Percentiles rank a stretch among this genome's conserved stretches.
phyloP scores from a whole-genome alignment of 129 eudicot genomes.

The Flaveria linearis region DNA sequence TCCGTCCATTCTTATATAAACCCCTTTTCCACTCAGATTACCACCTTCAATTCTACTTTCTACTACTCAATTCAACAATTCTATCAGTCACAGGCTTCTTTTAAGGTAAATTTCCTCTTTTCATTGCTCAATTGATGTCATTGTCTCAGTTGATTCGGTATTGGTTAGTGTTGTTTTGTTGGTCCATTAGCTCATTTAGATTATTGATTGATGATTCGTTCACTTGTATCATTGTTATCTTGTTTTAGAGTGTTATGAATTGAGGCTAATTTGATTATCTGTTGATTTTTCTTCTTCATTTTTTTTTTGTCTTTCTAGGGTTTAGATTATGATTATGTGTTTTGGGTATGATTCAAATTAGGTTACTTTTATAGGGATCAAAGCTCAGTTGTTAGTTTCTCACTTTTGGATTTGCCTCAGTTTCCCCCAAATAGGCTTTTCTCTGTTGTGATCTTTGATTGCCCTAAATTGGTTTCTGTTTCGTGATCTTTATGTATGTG shows the following conservation, averaged over 20 bases:
- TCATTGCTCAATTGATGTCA: not conserved
- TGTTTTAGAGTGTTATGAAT: not conserved
- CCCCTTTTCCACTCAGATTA: not conserved
- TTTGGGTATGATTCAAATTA: not conserved
- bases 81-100: constrained; percentile 10
- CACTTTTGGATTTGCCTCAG: not conserved
- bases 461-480: constrained; percentile 9
- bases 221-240: not conserved
- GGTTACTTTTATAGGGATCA: constrained; percentile 5
- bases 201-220: constrained; percentile 6
- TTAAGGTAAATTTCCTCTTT: constrained; percentile 24
- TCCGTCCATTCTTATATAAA: not conserved
- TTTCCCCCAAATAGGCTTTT: not conserved
- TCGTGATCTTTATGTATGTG: not conserved
- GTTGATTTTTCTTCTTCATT: constrained; percentile 16
- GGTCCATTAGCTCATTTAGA: constrained; percentile 17
- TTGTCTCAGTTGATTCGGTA: not conserved
- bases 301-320: constrained; percentile 15
- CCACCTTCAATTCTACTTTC: not conserved
- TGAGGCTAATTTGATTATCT: not conserved
- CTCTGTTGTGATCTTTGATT: not conserved
- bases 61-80: constrained; percentile 1
- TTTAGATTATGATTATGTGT: not conserved
- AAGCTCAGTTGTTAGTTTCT: constrained; percentile 4
- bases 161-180: not conserved